phyloP scores from a whole-genome alignment of 2,329 filamentous ascomycete species.

The Trichoderma atrobrunneum region DNA sequence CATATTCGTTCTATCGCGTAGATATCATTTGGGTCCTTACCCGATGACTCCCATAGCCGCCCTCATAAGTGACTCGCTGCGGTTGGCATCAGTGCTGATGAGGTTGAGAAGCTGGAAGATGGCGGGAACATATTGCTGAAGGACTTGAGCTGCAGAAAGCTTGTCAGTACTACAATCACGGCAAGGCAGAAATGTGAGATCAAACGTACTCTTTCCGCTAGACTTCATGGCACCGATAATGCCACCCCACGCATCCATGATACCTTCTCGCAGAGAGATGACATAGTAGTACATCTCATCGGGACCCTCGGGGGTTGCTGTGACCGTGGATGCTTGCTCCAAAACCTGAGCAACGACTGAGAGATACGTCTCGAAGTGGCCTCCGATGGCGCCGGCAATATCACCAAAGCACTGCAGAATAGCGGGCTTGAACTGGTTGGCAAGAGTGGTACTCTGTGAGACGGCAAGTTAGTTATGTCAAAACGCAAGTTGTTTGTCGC shows the following conservation, averaged over 20 bases:
- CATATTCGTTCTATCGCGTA: background rate
- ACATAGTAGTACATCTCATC: slow-evolving; percentile 98
- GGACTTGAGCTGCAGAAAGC: slow-evolving; percentile 54
- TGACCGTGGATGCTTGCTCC: slow-evolving; percentile 85
- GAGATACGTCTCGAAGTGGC: slow-evolving; percentile 89
- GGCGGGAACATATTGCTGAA: slow-evolving; percentile 75
- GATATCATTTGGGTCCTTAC: slow-evolving; percentile 49
- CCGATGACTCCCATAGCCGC: slow-evolving; percentile 97
- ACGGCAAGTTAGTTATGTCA: background rate
- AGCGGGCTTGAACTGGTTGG: slow-evolving; percentile 96
- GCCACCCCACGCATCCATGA: slow-evolving; percentile 98
- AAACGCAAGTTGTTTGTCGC: background rate
- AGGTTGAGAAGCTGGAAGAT: slow-evolving; percentile 85
- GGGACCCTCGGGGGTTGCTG: slow-evolving; percentile 72
- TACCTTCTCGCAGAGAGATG: slow-evolving; percentile 89
- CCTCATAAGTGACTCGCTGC: slow-evolving; percentile 86
- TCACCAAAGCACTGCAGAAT: slow-evolving; percentile 98
- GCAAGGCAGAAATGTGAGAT: background rate
- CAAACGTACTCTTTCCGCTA: slow-evolving; percentile 68
- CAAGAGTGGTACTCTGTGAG: slow-evolving; percentile 70
- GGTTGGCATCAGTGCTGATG: slow-evolving; percentile 78
- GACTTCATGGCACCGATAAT: slow-evolving; percentile 92
- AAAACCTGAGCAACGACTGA: slow-evolving; percentile 89
- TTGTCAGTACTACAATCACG: slow-evolving; percentile 27
- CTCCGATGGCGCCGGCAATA: slow-evolving; percentile 90